Evolutionary conservation across 2,329 filamentous ascomycete genomes (phyloP), one percentile per base, ranked within the genome.

Genomic region (Cladosporium sp.): DNA sequence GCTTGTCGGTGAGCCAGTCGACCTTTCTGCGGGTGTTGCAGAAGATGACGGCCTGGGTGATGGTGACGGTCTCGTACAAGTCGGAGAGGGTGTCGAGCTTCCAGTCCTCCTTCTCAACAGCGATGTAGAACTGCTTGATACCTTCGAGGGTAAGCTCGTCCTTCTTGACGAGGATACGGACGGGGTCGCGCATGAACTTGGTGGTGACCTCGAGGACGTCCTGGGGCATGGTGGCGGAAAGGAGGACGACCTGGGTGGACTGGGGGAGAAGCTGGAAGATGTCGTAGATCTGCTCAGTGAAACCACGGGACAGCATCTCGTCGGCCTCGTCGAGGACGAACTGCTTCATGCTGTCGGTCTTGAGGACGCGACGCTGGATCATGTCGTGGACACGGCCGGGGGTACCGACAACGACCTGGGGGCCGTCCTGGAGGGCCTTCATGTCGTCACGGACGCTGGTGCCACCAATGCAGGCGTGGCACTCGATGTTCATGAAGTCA

Each of bases 401-500:
- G 1, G 94, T 99, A 60, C 94, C 94, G 12, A 92, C 96, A 35
- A 99, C 94, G 61, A 99, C 93, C 71, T 99, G 94, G 75, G 96
- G 94, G 62, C 94, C 94, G 69, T 97, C 94, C 74, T 97, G 91
- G 61, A 99, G 89, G 37, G 56, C 56, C 47, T 58, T 58, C 56
- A 99, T 99, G 72, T 99, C 94, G 73, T 97, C 94, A 67, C 94
- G 91, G 36, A 99, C 92, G 71, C 96, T 97, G 65, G 94, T 99
- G 60, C 94, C 94, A 65, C 94, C 94, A 69, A 99, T 97, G 76
- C 94, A 99, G 59, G 94, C 93, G 70, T 99, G 94, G 78, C 94
- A 99, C 77, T 99, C 92, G 3, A 99, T 91, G 72, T 97, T 97
- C 94, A 99, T 97, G 81, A 97, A 99, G 76, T 99, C 94, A 64